Base-by-base conservation (phyloP, 768 basidiomycete species). In the Multifurca ochricompacta region DNA sequence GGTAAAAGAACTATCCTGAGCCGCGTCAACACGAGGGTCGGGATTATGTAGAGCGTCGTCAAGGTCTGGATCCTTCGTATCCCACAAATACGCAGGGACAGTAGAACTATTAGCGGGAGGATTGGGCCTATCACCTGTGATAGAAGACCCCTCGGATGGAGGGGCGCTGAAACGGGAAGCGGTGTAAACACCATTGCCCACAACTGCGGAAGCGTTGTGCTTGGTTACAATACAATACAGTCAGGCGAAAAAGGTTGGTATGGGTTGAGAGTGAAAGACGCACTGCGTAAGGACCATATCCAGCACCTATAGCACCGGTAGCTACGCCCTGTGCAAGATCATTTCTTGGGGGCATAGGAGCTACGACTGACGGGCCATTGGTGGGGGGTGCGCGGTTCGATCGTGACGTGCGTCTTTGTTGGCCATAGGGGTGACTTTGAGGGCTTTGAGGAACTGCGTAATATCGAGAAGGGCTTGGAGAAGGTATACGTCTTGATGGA, bases 21-120 rank as follows among this genome's bases (percentile, higher is more conserved):
- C 74, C 3, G 78, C 79, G 49, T 83, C 85, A 50, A 84, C 75
- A n/a, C 79, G 73, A 25, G 87, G 79, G 71, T 91, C 88, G 41
- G 82, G 91, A 73, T 91, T 88, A 68, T 97, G 94, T 19, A 97
- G 76, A 19, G 81, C 78, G 67, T 97, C 94, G 72, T 96, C 93
- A 16, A 87, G 75, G 66, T 94, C 91, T 8, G 90, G 83, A 53
- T 91, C 91, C 64, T 78, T 82, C 21, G 71, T 72, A 67, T 90
- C 89, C 84, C 86, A 91, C 62, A 83, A 64, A 64, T 81, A 85
- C 63, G 82, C 76, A 14, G 85, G 86, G 4, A 87, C 76, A 0
- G 85, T 80, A 8, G 79, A 76, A 8, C 80, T 82, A 4, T 59
- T 78, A 72, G 59, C 72, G 66, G 21, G 73, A 68, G 71, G 63